Conservation (phyloP, 768 basidiomycete species). For the Suillus clintonianus region DNA sequence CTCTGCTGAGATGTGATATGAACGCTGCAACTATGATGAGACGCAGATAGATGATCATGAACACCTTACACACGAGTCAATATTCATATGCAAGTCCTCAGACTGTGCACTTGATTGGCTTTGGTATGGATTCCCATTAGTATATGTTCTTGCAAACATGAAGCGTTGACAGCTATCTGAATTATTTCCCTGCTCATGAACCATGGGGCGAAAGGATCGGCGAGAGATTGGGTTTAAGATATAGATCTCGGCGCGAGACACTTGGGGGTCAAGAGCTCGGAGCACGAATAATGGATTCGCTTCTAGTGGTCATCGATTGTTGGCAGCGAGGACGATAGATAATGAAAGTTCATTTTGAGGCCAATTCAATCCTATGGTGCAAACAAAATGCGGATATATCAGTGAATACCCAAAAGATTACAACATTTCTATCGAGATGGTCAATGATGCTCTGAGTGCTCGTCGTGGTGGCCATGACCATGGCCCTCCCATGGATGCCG, state of each 20-base stretch:
- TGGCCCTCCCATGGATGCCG: slow-evolving; percentile 71
- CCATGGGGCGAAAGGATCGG: neutral
- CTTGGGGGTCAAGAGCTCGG: neutral
- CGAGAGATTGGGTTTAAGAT: neutral
- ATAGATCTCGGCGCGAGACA: neutral
- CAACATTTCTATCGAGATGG: slow-evolving; percentile 14
- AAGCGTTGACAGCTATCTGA: neutral
- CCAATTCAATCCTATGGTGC: neutral
- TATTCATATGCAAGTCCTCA: neutral
- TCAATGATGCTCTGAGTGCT: slow-evolving; percentile 42
- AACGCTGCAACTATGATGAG: slow-evolving; percentile 44
- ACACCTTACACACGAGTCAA: slow-evolving; percentile 40
- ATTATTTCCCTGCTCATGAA: neutral
- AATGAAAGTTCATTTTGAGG: neutral
- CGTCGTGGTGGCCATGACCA: slow-evolving; percentile 45
- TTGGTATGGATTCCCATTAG: neutral
- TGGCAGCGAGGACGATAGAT: neutral
- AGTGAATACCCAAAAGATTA: neutral
- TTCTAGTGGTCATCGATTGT: neutral
- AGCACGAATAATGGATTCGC: neutral
- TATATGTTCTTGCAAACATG: neutral
- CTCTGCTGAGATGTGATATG: slow-evolving; percentile 65
- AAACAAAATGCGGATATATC: neutral
- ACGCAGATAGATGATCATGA: neutral
- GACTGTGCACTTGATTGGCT: neutral